Conservation (phyloP, 2,329 filamentous ascomycete species). For the Neofusicoccum umdonicola region DNA sequence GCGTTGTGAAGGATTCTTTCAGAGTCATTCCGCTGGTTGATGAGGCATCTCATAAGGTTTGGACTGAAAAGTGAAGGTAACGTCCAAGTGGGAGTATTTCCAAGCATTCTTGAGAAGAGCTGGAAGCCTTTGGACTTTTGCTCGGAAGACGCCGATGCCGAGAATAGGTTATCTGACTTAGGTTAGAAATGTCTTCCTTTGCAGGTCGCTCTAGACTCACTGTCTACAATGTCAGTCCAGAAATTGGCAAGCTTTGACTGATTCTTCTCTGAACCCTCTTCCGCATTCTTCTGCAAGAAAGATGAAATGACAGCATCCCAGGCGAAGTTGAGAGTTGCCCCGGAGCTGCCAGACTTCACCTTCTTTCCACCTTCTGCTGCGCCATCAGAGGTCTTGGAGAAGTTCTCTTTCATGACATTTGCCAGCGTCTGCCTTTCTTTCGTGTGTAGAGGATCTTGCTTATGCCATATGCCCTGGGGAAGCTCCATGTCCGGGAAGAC, state of each 20-base stretch:
- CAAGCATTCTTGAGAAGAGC: constrained; percentile 74
- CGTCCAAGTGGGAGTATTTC: constrained; percentile 49
- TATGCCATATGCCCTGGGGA: constrained; percentile 69
- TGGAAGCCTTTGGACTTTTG: constrained; percentile 92
- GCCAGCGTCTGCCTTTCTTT: constrained; percentile 68
- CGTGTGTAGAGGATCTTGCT: constrained; percentile 67
- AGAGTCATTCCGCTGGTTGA: constrained; percentile 76
- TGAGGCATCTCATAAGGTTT: constrained; percentile 77
- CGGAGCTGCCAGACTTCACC: constrained; percentile 70
- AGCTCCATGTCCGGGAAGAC: constrained; percentile 63
- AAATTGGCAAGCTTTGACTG: constrained; percentile 66
- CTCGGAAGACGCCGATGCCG: constrained; percentile 75
- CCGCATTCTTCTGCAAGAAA: constrained; percentile 28
- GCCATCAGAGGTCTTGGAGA: constrained; percentile 50
- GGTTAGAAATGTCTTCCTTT: constrained; percentile 20
- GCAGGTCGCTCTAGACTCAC: constrained; percentile 49
- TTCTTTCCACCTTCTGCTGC: constrained; percentile 41
- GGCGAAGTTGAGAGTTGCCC: constrained; percentile 78
- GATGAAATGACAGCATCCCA: constrained; percentile 75
- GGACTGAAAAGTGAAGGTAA: constrained; percentile 69
- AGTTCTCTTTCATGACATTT: constrained; percentile 76
- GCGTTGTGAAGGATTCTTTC: constrained; percentile 78
- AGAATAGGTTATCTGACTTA: constrained; percentile 72
- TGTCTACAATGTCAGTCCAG: constrained; percentile 84
- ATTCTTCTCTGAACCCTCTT: constrained; percentile 24